Base-by-base conservation (phyloP, 768 basidiomycete genomes). In the Chlorophyllum brunneum region DNA sequence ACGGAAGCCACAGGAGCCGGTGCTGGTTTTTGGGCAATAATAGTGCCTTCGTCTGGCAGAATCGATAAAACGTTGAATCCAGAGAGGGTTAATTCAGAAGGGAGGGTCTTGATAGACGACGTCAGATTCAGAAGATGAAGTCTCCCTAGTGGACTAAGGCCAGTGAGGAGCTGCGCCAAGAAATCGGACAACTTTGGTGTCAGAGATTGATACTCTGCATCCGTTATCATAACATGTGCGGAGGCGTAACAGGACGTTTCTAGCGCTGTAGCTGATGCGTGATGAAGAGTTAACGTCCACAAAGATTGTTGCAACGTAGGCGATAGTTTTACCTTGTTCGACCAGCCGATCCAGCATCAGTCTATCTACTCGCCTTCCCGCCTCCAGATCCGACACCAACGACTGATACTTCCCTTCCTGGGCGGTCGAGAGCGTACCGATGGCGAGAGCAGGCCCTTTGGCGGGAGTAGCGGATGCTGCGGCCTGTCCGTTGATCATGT, bases 261-360 rank as follows among this genome's bases (percentile, higher is more conserved):
- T 55, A 92, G 69, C 15, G 70, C 68, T 4, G 80, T 80, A 26
- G 88, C 92, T 92, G 56, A 20, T 24, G 9, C 18, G 13, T 3
- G 31, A 23, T 24, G 29, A 27, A 29, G 10, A 10, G 30, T 8
- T 10, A 36, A 30, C 47, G 29, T 24, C 29, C 43, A 15, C 11
- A n/a, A 5, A 15, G 34, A 8, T 24, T 4, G 5, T n/a, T 36
- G 22, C 41, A 24, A 24, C 24, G 16, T 5, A 36, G 20, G 13
- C 7, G 9, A 11, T n/a, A 34, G 34, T 13, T 75, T 47, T 61
- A 92, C 92, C 92, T 72, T 80, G 78, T 67, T 90, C 91, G 13
- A 92, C 70, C 55, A 95, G 70, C 55, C 92, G 76, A 65, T 95
- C 92, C 24, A 93, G 69, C 72, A 94, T 81, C 63, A 92, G 84